Conservation (phyloP, 441 rosid genomes). For the Erodium moschatum region DNA sequence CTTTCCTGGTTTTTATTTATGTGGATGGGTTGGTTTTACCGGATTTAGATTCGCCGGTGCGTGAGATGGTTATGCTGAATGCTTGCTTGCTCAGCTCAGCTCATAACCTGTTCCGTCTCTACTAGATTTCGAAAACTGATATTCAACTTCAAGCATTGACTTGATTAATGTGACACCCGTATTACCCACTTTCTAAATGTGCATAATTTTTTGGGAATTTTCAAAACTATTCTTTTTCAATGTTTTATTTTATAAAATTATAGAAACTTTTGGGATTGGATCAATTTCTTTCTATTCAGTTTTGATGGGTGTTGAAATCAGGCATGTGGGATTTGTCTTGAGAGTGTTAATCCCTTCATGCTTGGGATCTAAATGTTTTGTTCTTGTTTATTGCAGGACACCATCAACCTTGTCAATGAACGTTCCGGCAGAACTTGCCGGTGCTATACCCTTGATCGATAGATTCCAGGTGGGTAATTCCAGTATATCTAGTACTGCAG, state of each 20-base stretch:
- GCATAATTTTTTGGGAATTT: no score
- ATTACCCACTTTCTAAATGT: background rate
- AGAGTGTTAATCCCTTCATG: background rate
- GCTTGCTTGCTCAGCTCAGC: background rate
- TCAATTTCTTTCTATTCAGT: background rate
- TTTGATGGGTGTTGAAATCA: background rate
- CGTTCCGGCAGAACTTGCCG: slow-evolving; percentile 81
- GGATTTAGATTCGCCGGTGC: background rate
- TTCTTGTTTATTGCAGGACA: slow-evolving; percentile 31
- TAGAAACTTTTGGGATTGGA: background rate
- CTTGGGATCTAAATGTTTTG: background rate
- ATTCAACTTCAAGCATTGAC: slow-evolving; percentile 7
- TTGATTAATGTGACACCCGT: background rate
- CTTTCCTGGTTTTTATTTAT: background rate
- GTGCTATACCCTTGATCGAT: slow-evolving; percentile 84
- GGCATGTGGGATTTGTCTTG: background rate
- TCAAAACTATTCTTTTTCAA: background rate
- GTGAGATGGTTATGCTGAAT: background rate
- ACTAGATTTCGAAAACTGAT: background rate
- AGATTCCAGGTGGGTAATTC: slow-evolving; percentile 58
- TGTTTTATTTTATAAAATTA: background rate
- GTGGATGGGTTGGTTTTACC: background rate
- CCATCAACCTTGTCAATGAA: slow-evolving; percentile 47
- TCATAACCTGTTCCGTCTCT: background rate
- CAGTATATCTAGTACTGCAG: slow-evolving; percentile 6